Percentiles rank a stretch among this genome's conserved stretches.
phyloP scores from a whole-genome alignment of 1,284 basidiomycete genomes.

The Heterobasidion parviporum region DNA sequence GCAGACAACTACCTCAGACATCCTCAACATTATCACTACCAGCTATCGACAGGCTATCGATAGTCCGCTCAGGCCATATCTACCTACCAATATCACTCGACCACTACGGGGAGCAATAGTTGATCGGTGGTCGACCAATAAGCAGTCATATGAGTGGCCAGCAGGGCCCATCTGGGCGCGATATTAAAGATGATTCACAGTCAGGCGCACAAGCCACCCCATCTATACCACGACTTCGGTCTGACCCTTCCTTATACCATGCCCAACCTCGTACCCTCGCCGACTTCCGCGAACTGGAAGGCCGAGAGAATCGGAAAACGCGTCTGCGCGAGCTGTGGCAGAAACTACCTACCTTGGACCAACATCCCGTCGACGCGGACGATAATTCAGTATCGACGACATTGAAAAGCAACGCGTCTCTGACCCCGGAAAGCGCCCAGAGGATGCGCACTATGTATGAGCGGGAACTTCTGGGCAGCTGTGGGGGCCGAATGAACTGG shows the following conservation, averaged over 20 bases:
- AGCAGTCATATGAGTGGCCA: not conserved
- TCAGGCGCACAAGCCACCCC: slow-evolving; percentile 46
- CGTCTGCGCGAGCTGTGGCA: slow-evolving; percentile 56
- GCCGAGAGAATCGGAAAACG: slow-evolving; percentile 47
- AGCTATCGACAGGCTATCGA: not conserved
- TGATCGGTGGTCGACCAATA: no score
- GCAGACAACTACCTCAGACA: no score
- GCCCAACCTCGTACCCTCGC: slow-evolving; percentile 40
- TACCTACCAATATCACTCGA: no score
- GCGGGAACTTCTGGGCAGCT: slow-evolving; percentile 64
- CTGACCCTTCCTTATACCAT: slow-evolving; percentile 35
- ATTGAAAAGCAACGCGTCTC: slow-evolving; percentile 22
- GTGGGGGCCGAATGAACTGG: slow-evolving; percentile 59
- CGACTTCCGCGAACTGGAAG: slow-evolving; percentile 60
- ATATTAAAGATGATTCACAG: slow-evolving; percentile 42
- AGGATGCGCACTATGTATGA: slow-evolving; percentile 68
- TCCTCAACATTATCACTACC: not conserved
- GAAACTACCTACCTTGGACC: slow-evolving; percentile 34
- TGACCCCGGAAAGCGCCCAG: slow-evolving; percentile 64
- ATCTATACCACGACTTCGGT: slow-evolving; percentile 49
- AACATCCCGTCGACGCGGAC: slow-evolving; percentile 19
- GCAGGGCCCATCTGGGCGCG: slow-evolving; percentile 22
- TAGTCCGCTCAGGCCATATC: no score
- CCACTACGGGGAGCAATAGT: no score
- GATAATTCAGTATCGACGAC: slow-evolving; percentile 19